phyloP scores from a whole-genome alignment of 371 early-diverging fungal genomes.

The Funneliformis caledonium region DNA sequence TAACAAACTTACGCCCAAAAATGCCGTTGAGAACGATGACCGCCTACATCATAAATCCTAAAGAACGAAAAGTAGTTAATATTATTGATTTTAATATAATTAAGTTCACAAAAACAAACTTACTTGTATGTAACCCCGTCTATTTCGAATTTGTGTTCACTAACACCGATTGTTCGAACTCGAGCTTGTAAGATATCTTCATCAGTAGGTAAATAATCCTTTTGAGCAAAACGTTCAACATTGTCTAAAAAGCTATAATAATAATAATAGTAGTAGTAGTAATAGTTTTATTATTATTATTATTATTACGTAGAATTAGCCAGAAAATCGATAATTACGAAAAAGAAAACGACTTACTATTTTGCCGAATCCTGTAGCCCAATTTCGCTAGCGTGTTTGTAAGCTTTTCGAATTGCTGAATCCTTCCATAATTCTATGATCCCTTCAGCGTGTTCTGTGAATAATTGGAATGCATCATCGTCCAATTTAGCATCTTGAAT shows the following conservation, averaged over 20 bases:
- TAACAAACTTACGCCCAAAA: slow-evolving; percentile 64
- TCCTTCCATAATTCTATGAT: slow-evolving; percentile 53
- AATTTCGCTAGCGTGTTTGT: slow-evolving; percentile 43
- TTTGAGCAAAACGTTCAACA: slow-evolving; percentile 50
- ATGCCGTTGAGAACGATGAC: slow-evolving; percentile 62
- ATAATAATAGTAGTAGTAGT: neutral
- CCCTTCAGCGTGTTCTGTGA: slow-evolving; percentile 47
- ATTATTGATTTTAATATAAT: neutral
- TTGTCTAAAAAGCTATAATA: slow-evolving; percentile 51
- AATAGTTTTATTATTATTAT: neutral
- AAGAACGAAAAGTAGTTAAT: neutral
- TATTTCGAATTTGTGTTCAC: slow-evolving; percentile 52
- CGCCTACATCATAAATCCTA: slow-evolving; percentile 64
- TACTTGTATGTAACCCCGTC: slow-evolving; percentile 52
- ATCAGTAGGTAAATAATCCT: slow-evolving; percentile 54
- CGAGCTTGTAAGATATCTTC: slow-evolving; percentile 57
- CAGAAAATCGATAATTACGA: too few species aligned
- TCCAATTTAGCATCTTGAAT: slow-evolving; percentile 53
- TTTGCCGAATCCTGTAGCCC: slow-evolving; percentile 53
- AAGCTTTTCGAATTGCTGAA: slow-evolving; percentile 45
- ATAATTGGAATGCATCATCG: slow-evolving; percentile 48
- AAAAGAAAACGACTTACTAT: slow-evolving; percentile 45
- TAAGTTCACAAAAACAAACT: neutral
- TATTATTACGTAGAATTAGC: neutral
- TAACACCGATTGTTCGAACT: slow-evolving; percentile 55